Base-by-base conservation (phyloP, 169 alveolate species). In the Plasmodium cynomolgi region DNA sequence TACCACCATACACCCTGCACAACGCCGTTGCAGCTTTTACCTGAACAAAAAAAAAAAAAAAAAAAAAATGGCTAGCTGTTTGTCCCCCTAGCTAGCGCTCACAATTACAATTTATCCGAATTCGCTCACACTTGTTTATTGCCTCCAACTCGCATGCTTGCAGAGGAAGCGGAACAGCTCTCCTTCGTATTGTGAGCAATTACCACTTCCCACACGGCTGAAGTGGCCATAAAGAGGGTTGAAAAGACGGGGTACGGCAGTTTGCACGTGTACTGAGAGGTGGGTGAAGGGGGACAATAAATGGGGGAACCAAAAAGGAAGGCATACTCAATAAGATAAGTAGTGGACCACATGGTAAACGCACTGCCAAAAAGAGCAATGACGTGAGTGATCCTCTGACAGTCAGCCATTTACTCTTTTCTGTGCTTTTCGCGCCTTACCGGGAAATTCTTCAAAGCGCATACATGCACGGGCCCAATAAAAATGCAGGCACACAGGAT, bases 181-280 rank as follows among this genome's bases (percentile, higher is more conserved):
- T 54, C 62, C 93, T 15, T 29, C 39, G 1, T 29, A 62, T 81
- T 88, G 20, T 83, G 50, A 39, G 91, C 73, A 88, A 81, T 84
- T 47, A 96, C 98, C 95, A 96, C 96, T 91, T 97, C 98, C 98
- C 98, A 97, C 26, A 97, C 97, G 17, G 97, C 86, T 23, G 96
- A 88, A 0, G 98, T 97, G 15, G 97, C 97, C 96, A 96, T 96
- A 90, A 97, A 97, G 73, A 97, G 77, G 20, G 97, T 94, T 47
- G 96, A 95, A 96, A 96, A 97, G 44, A 97, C 98, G 33, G 98
- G 98, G 91, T 88, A 97, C 8, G 98, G 98, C 39, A 97, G 93
- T 62, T 96, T 96, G 97, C 98, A 97, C 47, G 98, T 97, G 91
- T 97, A 97, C 98, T 96, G 62, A 34, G 74, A 3, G 47, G 62